Conservation (phyloP, 805 yeast species). For the Ogataea nonfermentans region DNA sequence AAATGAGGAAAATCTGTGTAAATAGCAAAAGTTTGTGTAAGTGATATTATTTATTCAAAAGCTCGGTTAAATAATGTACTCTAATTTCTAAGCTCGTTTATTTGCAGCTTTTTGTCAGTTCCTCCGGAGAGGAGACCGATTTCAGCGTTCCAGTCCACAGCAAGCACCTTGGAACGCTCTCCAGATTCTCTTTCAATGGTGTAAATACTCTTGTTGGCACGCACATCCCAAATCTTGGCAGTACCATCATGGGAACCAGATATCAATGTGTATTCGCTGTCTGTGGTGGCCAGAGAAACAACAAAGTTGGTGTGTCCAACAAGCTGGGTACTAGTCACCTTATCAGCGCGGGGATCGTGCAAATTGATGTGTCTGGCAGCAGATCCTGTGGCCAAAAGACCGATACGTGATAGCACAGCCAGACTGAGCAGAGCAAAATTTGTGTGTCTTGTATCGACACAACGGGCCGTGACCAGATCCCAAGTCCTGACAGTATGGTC, state of each 20-base stretch:
- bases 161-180: slow-evolving; percentile 68
- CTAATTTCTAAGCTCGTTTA: slow-evolving; percentile 44
- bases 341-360: slow-evolving; percentile 84
- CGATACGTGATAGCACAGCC: slow-evolving; percentile 60
- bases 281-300: slow-evolving; percentile 72
- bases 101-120: slow-evolving; percentile 87
- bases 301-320: slow-evolving; percentile 92
- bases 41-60: too few species aligned
- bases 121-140: slow-evolving; percentile 93
- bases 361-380: slow-evolving; percentile 95
- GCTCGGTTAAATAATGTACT: too few species aligned
- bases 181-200: slow-evolving; percentile 73
- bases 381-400: slow-evolving; percentile 87
- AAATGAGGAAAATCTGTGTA: slow-evolving; percentile 22
- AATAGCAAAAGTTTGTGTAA: slow-evolving; percentile 32
- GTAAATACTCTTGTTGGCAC: slow-evolving; percentile 79
- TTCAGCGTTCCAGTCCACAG: slow-evolving; percentile 77
- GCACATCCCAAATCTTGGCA: slow-evolving; percentile 91
- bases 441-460: slow-evolving; percentile 85
- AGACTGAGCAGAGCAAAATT: slow-evolving; percentile 81
- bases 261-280: slow-evolving; percentile 75
- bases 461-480: slow-evolving; percentile 86
- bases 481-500: slow-evolving; percentile 95
- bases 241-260: slow-evolving; percentile 98
- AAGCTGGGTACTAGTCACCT: slow-evolving; percentile 67